These are phyloP conservation scores for Byssothecium circinans DNA, from an alignment of 2,329 filamentous ascomycete species.

Conservation along the genomic window DNA sequence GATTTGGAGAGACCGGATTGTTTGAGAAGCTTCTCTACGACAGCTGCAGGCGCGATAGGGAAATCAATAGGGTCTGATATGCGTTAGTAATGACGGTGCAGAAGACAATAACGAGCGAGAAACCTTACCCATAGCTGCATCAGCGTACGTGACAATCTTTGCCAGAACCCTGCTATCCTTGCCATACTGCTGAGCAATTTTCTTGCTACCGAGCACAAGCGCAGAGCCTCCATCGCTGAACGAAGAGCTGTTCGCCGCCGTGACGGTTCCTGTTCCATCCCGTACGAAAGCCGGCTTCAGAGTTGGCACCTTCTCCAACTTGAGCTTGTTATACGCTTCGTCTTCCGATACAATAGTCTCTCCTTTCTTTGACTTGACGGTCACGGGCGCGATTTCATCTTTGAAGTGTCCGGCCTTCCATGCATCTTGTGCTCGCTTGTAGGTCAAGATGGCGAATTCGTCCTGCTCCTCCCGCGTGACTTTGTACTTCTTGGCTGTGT, in stretches of 20 bases:
- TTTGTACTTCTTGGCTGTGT: conserved; percentile 82
- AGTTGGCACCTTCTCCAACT: conserved; percentile 80
- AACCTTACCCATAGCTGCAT: conserved; percentile 69
- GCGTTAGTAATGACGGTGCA: conserved; percentile 9
- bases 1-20: conserved; percentile 88
- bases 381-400: conserved; percentile 88
- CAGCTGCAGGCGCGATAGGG: conserved; percentile 87
- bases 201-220: conserved; percentile 79
- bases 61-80: conserved; percentile 79
- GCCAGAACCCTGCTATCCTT: conserved; percentile 80
- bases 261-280: conserved; percentile 87
- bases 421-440: conserved; percentile 84
- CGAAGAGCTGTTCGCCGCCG: conserved; percentile 89
- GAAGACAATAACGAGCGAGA: neutral
- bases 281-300: conserved; percentile 92
- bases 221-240: conserved; percentile 95
- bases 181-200: conserved; percentile 78
- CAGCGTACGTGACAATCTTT: conserved; percentile 79
- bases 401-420: conserved; percentile 82
- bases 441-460: conserved; percentile 84
- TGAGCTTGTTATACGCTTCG: conserved; percentile 86
- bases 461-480: conserved; percentile 88
- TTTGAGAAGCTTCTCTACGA: conserved; percentile 85
- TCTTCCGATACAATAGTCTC: conserved; percentile 75
- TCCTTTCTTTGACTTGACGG: conserved; percentile 80